phyloP scores from a whole-genome alignment of 1,284 basidiomycete genomes.

The Ustilago esculenta region DNA sequence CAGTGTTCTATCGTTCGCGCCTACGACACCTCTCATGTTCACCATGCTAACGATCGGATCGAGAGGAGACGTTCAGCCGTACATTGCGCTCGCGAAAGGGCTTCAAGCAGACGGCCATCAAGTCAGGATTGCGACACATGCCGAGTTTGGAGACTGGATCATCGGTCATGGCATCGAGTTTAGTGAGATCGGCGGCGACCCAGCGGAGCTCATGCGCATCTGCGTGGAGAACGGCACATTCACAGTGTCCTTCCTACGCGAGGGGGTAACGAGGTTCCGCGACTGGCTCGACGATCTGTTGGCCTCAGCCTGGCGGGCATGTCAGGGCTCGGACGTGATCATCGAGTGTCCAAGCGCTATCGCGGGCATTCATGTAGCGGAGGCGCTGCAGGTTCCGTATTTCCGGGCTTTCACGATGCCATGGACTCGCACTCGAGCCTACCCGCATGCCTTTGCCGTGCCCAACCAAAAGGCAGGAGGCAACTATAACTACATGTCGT shows the following conservation, averaged over 20 bases:
- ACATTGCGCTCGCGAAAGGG: slow-evolving; percentile 92
- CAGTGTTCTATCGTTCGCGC: slow-evolving; percentile 40
- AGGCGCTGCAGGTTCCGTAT: slow-evolving; percentile 90
- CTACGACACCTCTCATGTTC: slow-evolving; percentile 42
- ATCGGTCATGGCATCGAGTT: slow-evolving; percentile 90
- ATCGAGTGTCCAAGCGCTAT: slow-evolving; percentile 96
- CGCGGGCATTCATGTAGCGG: slow-evolving; percentile 98
- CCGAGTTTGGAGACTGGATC: slow-evolving; percentile 94
- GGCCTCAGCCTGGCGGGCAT: slow-evolving; percentile 91
- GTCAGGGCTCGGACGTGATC: slow-evolving; percentile 90
- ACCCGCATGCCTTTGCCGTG: slow-evolving; percentile 97
- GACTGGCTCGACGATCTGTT: slow-evolving; percentile 96
- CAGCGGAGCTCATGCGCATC: slow-evolving; percentile 81
- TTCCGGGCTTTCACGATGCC: slow-evolving; percentile 88
- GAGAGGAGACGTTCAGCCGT: slow-evolving; percentile 79
- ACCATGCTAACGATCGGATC: slow-evolving; percentile 97
- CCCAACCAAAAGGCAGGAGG: slow-evolving; percentile 89
- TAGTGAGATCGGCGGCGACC: slow-evolving; percentile 91
- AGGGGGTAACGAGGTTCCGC: slow-evolving; percentile 90
- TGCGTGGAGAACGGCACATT: slow-evolving; percentile 77
- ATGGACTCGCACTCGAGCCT: slow-evolving; percentile 81
- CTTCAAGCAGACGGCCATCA: slow-evolving; percentile 87
- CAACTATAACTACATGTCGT: slow-evolving; percentile 96
- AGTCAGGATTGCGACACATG: slow-evolving; percentile 87
- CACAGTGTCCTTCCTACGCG: slow-evolving; percentile 90